Base-by-base conservation (phyloP, 2,329 filamentous ascomycete genomes). In the Esteya vermicola region DNA sequence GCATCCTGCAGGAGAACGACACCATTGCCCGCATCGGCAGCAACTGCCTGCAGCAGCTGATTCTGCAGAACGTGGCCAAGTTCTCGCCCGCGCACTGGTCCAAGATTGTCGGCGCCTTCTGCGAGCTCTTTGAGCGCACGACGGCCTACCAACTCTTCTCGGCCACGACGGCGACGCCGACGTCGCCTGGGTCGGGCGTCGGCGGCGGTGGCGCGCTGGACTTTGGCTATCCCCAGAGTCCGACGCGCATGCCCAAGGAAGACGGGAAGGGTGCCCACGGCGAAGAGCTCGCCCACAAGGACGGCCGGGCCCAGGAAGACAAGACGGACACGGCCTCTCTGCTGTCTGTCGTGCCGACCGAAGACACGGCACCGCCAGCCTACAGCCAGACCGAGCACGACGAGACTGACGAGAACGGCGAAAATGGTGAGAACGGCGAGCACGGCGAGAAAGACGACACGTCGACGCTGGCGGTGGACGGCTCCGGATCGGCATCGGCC, bases 1-100 rank as follows among this genome's bases (percentile, higher is more conserved):
- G 91, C 56, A 98, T 99, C 47, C 96, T 89, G 56, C 91, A 99
- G 58, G 91, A 99, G 56, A 98, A 98, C 52, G 91, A 99, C 54
- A 99, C 93, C 0, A 89, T 98, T 48, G 93, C 91, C 3, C 76
- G 93, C 20, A 99, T 99, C 51, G 91, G 91, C 39, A 96, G 89
- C 64, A 98, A 98, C 56, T 98, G 93, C 56, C 63, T 99, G 39
- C 91, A 99, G 57, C 89, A 96, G 56, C 65, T 99, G 33, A 95
- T 99, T 43, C 60, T 98, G 33, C 89, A 96, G 56, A 98, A 98
- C 50, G 91, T 99, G 9, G 78, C 75, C 45, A 96, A 96, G 56
- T 95, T 98, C 59, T 76, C 72, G 19, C 68, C 77, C 1, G 75
- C 81, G 40, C 89, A 99, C 57, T 99, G 91, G 91, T 72, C 78